phyloP scores from a whole-genome alignment of 495 filamentous ascomycete species.

The Annulohypoxylon stygium region DNA sequence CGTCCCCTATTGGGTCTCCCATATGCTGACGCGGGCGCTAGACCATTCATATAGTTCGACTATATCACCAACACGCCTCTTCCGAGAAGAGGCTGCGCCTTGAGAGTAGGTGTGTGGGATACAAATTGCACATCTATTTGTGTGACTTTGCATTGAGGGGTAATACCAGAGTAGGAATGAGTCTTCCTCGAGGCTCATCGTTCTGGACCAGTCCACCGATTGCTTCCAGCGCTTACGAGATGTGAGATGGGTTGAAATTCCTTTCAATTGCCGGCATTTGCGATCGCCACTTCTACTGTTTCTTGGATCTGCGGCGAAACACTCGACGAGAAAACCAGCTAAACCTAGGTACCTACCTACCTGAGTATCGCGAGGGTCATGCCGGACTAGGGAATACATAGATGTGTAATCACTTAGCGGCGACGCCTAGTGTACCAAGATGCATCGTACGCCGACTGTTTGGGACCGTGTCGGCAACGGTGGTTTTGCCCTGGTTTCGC shows the following conservation, averaged over 20 bases:
- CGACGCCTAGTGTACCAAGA: conserved; percentile 11
- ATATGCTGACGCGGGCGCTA: conserved; percentile 27
- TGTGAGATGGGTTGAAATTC: conserved; percentile 18
- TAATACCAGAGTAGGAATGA: conserved; percentile 7
- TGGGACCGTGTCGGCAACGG: conserved; percentile 10
- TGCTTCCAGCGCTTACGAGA: conserved; percentile 5
- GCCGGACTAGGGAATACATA: conserved; percentile 2
- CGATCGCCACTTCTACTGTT: conserved; percentile 3
- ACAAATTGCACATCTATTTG: conserved; percentile 6
- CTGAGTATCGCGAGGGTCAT: neutral
- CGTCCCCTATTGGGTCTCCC: conserved; percentile 19
- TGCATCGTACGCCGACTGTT: conserved; percentile 29
- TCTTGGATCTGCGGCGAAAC: neutral
- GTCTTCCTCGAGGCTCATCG: conserved; percentile 4
- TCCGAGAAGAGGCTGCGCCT: conserved; percentile 4
- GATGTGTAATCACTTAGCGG: conserved; percentile 7
- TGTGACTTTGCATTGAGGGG: conserved; percentile 38
- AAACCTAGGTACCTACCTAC: neutral
- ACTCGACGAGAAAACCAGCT: neutral
- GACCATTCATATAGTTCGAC: conserved; percentile 17
- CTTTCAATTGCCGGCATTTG: conserved; percentile 4
- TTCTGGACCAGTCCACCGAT: conserved; percentile 16
- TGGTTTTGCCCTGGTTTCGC: conserved; percentile 41
- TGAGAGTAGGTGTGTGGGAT: conserved; percentile 3
- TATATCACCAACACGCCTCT: conserved; percentile 31